A percentile compares a stretch with the other conserved stretches of the same genome.
These are phyloP conservation scores for Copromyces sp. DNA, from an alignment of 495 filamentous ascomycete species.

Conservation along the genomic window DNA sequence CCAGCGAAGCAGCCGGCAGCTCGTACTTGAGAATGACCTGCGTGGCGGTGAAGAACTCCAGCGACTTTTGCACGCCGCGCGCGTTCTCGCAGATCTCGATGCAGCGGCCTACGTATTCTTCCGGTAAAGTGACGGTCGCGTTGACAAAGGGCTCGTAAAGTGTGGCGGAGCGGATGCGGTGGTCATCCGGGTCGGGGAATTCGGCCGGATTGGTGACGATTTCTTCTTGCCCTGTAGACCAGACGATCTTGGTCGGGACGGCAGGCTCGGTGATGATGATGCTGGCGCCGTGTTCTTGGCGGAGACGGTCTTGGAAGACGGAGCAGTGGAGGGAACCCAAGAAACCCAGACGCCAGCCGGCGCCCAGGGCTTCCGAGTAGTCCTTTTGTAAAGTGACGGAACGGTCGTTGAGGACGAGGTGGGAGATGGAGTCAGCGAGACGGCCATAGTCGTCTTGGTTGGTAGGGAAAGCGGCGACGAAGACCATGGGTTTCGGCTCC, in stretches of 20 bases:
- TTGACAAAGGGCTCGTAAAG: conserved; percentile 80
- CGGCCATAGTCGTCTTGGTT: conserved; percentile 81
- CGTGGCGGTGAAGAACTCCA: conserved; percentile 85
- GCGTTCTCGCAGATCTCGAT: conserved; percentile 92
- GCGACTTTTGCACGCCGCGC: conserved; percentile 71
- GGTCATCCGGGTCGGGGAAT: conserved; percentile 67
- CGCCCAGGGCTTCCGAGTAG: conserved; percentile 82
- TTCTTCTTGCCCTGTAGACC: conserved; percentile 55
- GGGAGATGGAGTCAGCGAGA: conserved; percentile 88
- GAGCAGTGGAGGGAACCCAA: conserved; percentile 95
- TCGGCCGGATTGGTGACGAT: conserved; percentile 75
- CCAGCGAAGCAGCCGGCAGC: conserved; percentile 74
- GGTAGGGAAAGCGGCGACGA: conserved; percentile 89
- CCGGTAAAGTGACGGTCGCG: conserved; percentile 81
- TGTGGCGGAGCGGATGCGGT: conserved; percentile 40
- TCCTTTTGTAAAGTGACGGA: conserved; percentile 92
- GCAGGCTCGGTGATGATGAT: conserved; percentile 97
- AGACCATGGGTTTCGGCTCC: conserved; percentile 98
- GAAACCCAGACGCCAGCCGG: conserved; percentile 90
- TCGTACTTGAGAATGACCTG: conserved; percentile 95
- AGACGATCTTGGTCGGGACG: conserved; percentile 80
- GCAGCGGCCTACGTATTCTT: conserved; percentile 86
- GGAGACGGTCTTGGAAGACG: conserved; percentile 93
- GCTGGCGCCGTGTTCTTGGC: conserved; percentile 86
- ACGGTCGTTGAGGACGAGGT: conserved; percentile 87